These are phyloP conservation scores for Sugiyamaella sp. DNA, from an alignment of 1,139 yeast species.

Conservation along the genomic window DNA sequence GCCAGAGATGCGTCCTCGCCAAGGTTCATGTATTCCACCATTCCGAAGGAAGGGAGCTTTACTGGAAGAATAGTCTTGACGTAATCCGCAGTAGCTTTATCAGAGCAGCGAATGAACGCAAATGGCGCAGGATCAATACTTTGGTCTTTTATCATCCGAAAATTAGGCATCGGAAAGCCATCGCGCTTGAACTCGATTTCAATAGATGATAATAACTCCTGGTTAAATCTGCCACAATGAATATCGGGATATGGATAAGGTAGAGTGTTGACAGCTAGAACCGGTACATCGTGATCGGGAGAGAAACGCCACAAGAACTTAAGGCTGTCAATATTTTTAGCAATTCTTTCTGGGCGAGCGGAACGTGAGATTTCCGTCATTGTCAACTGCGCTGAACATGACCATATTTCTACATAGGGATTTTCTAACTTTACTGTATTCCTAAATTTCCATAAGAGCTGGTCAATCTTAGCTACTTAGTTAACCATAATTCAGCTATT, in stretches of 20 bases:
- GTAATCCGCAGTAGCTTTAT: constrained; percentile 4
- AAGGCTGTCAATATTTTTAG: constrained; percentile 3
- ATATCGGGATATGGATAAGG: constrained; percentile 17
- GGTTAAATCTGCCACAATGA: not conserved
- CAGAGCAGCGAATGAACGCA: not conserved
- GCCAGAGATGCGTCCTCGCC: not conserved
- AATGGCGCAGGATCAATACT: constrained; percentile 12
- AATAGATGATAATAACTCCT: not conserved
- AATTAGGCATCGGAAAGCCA: not conserved
- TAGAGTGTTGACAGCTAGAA: constrained; percentile 1
- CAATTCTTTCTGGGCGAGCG: not conserved
- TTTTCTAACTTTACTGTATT: too few species aligned
- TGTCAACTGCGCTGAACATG: not conserved
- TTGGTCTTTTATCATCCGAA: not conserved
- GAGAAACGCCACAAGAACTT: constrained; percentile 3
- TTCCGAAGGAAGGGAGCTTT: constrained; percentile 7
- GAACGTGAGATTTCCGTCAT: not conserved
- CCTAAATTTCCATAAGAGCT: not conserved
- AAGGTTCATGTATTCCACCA: not conserved
- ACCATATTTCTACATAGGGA: too few species aligned
- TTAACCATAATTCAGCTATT: not conserved
- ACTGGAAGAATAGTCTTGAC: constrained; percentile 2
- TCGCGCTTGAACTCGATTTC: constrained; percentile 1
- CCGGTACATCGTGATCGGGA: constrained; percentile 1
- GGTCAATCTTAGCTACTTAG: not conserved